These are phyloP conservation scores for Crithidia sp. DNA, from an alignment of 208 protist species.

Conservation along the genomic window DNA sequence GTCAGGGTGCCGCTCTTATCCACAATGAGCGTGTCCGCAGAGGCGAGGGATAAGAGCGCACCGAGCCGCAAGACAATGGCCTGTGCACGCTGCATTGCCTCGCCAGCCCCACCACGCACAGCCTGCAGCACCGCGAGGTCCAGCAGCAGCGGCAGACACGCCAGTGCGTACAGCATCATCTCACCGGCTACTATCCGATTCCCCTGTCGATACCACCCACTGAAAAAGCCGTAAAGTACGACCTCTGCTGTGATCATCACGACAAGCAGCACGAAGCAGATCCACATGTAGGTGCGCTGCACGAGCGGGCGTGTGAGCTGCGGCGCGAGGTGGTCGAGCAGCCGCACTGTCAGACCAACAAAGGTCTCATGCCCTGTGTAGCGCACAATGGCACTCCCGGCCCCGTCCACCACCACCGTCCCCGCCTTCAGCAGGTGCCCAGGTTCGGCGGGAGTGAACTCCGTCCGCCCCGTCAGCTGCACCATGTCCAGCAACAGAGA, in stretches of 20 bases:
- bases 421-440: slow-evolving; percentile 86
- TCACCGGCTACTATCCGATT: slow-evolving; percentile 23
- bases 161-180: slow-evolving; percentile 35
- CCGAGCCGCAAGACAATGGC: slow-evolving; percentile 90
- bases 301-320: slow-evolving; percentile 10
- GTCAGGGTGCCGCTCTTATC: slow-evolving; percentile 95
- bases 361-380: slow-evolving; percentile 89
- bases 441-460: slow-evolving; percentile 71
- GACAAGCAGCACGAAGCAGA: not conserved
- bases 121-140: slow-evolving; percentile 59
- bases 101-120: slow-evolving; percentile 67
- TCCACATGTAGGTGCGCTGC: slow-evolving; percentile 9
- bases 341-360: slow-evolving; percentile 79
- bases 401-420: slow-evolving; percentile 58
- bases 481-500: slow-evolving; percentile 80
- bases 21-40: slow-evolving; percentile 50
- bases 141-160: slow-evolving; percentile 42
- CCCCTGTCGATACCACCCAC: slow-evolving; percentile 7
- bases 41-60: slow-evolving; percentile 78
- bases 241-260: slow-evolving; percentile 13
- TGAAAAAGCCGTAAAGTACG: slow-evolving; percentile 6
- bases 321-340: slow-evolving; percentile 51
- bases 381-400: slow-evolving; percentile 52
- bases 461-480: slow-evolving; percentile 91
- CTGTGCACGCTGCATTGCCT: slow-evolving; percentile 71